A percentile compares a stretch with the other conserved stretches of the same genome.
Evolutionary conservation across 2,329 filamentous ascomycete species (phyloP).

Genomic region (Alternaria sp.): DNA sequence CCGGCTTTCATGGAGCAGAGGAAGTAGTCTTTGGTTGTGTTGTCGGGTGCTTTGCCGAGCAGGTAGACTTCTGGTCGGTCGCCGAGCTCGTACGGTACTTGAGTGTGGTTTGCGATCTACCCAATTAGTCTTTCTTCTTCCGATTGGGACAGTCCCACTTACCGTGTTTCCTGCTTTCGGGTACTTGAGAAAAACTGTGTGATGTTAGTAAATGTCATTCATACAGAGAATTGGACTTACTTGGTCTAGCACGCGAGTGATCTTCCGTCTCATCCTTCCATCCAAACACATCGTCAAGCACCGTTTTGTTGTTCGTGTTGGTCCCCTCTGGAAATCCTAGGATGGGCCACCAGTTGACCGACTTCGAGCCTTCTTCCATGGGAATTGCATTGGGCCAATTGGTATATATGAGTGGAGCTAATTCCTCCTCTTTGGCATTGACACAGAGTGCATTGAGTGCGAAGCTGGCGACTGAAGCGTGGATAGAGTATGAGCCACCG

Average conservation of each 20-base stretch:
- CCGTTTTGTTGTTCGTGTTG: conserved; percentile 10
- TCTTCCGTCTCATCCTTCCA: conserved; percentile 10
- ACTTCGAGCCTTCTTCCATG: conserved; percentile 7
- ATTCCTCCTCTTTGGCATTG: conserved; percentile 7
- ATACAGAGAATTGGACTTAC: neutral
- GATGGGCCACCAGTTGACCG: conserved; percentile 9
- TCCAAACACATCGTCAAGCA: conserved; percentile 6
- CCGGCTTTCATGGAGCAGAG: conserved; percentile 11
- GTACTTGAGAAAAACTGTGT: conserved; percentile 6
- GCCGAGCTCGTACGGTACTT: neutral
- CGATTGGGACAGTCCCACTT: neutral
- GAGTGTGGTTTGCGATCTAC: conserved; percentile 11
- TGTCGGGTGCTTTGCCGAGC: conserved; percentile 9
- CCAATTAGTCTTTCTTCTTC: neutral
- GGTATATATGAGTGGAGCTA: conserved; percentile 8
- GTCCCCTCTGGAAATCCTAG: conserved; percentile 5
- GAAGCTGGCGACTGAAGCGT: conserved; percentile 8
- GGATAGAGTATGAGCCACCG: conserved; percentile 8
- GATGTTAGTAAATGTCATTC: neutral
- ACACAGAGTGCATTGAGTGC: conserved; percentile 8
- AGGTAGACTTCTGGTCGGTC: conserved; percentile 10
- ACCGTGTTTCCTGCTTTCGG: conserved; percentile 11
- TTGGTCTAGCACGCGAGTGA: conserved; percentile 6
- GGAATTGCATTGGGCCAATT: conserved; percentile 6
- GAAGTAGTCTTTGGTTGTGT: conserved; percentile 8